Conservation (phyloP, 2,329 filamentous ascomycete genomes). For the Talaromyces rugulosus region DNA sequence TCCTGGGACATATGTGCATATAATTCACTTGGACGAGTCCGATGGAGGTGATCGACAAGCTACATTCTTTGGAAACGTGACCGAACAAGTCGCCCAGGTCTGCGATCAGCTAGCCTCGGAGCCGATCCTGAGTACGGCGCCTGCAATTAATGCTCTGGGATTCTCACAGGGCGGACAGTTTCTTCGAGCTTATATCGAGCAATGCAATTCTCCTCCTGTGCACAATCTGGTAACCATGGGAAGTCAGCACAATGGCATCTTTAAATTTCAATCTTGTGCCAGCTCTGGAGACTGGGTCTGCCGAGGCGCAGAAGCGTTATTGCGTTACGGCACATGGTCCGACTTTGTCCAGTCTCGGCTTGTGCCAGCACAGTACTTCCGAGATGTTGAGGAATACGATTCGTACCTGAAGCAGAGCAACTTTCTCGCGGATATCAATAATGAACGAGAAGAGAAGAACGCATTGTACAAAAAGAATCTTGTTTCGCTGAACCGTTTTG, state of each 20-base stretch:
- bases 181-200: slow-evolving; percentile 83
- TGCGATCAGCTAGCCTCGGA: slow-evolving; percentile 73
- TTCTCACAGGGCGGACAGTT: slow-evolving; percentile 97
- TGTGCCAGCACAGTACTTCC: slow-evolving; percentile 94
- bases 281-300: slow-evolving; percentile 69
- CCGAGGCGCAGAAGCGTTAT: slow-evolving; percentile 69
- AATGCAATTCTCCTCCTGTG: slow-evolving; percentile 73
- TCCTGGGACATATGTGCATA: slow-evolving; percentile 80
- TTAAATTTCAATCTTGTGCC: slow-evolving; percentile 71
- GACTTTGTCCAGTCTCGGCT: slow-evolving; percentile 70
- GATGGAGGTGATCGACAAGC: slow-evolving; percentile 68
- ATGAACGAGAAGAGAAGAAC: slow-evolving; percentile 76
- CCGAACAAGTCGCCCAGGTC: slow-evolving; percentile 68
- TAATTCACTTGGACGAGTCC: slow-evolving; percentile 66
- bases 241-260: slow-evolving; percentile 88
- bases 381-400: slow-evolving; percentile 64
- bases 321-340: slow-evolving; percentile 78
- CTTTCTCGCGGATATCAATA: slow-evolving; percentile 94
- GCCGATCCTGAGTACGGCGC: slow-evolving; percentile 74
- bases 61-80: slow-evolving; percentile 89
- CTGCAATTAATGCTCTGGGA: slow-evolving; percentile 82
- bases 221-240: slow-evolving; percentile 82
- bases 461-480: slow-evolving; percentile 68
- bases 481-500: slow-evolving; percentile 66
- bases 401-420: slow-evolving; percentile 76